These are phyloP conservation scores for Tylopilus subfusipes DNA, from an alignment of 768 basidiomycete genomes.

Conservation along the genomic window DNA sequence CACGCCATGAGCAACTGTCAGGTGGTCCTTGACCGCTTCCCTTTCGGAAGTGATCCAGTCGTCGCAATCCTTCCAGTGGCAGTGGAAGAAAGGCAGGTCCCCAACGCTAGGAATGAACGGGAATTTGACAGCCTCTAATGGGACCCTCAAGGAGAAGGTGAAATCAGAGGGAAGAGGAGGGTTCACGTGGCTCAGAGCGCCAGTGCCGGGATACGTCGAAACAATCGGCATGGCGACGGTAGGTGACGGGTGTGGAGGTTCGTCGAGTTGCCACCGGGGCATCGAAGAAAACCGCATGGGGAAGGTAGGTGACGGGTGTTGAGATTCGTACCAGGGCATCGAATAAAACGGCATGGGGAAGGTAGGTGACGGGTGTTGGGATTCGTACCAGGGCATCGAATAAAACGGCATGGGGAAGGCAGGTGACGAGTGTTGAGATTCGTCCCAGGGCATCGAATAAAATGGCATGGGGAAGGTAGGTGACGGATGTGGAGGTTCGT, in stretches of 20 bases:
- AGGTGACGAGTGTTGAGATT: no score
- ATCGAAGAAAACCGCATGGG: slow-evolving; percentile 6
- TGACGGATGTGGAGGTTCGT: no score
- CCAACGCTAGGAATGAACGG: background rate
- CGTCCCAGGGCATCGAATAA: no score
- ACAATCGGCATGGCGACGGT: slow-evolving; percentile 3
- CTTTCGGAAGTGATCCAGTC: slow-evolving; percentile 20
- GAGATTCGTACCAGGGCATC: no score
- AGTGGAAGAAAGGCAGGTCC: slow-evolving; percentile 15
- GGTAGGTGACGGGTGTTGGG: background rate
- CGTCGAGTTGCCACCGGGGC: no score
- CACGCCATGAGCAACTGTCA: slow-evolving; percentile 11
- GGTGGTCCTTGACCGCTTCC: slow-evolving; percentile 13
- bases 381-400: no score
- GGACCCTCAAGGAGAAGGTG: slow-evolving; percentile 1
- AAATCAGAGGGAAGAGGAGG: background rate
- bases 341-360: slow-evolving; percentile 6
- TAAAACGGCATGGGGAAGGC: slow-evolving; percentile 2
- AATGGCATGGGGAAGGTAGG: no score
- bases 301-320: background rate
- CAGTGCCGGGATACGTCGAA: background rate
- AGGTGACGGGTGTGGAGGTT: no score
- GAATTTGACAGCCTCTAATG: slow-evolving; percentile 6
- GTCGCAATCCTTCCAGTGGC: slow-evolving; percentile 14
- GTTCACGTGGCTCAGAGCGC: background rate